Conservation (phyloP, 306 rosid genomes). For the Hippophae rhamnoides region DNA sequence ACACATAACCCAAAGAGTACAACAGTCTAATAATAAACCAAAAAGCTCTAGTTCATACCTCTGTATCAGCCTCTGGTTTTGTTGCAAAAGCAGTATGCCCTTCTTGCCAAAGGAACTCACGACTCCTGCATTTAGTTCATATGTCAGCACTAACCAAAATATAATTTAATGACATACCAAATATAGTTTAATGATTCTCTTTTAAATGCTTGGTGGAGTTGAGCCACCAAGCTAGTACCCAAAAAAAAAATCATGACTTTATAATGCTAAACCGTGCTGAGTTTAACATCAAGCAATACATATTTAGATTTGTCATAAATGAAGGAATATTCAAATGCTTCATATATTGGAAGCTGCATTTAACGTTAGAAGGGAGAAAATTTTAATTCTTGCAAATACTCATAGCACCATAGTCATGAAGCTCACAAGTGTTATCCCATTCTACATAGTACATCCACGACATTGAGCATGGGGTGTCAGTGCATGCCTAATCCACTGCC, state of each 20-base stretch:
- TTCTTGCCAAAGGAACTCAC: conserved; percentile 97
- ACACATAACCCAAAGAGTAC: neutral
- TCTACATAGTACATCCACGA: too few species aligned
- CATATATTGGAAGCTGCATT: too few species aligned
- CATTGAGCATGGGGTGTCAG: too few species aligned
- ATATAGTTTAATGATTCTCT: neutral
- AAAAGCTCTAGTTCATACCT: conserved; percentile 31
- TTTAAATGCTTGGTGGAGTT: neutral
- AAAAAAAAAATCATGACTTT: neutral
- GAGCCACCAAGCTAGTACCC: neutral
- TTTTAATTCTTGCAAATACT: too few species aligned
- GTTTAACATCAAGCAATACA: neutral
- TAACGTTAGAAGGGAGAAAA: too few species aligned
- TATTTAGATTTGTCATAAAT: too few species aligned
- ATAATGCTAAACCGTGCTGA: neutral
- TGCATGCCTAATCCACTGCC: too few species aligned
- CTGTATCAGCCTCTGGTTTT: conserved; percentile 67
- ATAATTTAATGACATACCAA: neutral
- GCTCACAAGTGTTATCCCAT: too few species aligned
- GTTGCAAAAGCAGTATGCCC: conserved; percentile 91
- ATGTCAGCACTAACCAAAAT: neutral
- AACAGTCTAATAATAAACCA: neutral
- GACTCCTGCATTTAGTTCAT: conserved; percentile 48
- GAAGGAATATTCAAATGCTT: too few species aligned
- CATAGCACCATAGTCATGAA: too few species aligned